A percentile compares a stretch with the other conserved stretches of the same genome.
These are phyloP conservation scores for Aspergillus ustus DNA, from an alignment of 2,329 filamentous ascomycete species.

Conservation along the genomic window DNA sequence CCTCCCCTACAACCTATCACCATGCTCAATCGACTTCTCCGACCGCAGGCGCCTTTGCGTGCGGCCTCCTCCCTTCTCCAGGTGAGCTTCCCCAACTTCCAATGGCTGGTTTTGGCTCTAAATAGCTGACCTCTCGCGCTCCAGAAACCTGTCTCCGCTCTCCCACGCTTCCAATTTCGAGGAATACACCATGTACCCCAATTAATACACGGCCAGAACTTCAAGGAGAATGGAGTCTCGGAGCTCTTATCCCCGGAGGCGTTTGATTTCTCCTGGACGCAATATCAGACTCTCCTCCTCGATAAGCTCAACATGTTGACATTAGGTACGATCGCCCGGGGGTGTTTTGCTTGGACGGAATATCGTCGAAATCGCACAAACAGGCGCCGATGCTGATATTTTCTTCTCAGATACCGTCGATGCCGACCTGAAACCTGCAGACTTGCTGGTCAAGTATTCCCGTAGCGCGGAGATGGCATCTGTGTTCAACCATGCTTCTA, in stretches of 20 bases:
- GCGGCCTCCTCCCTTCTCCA: conserved; percentile 40
- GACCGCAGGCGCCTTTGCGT: conserved; percentile 52
- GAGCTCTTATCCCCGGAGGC: conserved; percentile 71
- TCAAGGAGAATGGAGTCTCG: conserved; percentile 63
- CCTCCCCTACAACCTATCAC: conserved; percentile 33
- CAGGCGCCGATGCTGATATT: neutral
- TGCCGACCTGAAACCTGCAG: conserved; percentile 65
- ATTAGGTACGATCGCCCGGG: conserved; percentile 61
- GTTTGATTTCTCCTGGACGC: conserved; percentile 77
- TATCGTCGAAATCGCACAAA: neutral
- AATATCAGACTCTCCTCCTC: conserved; percentile 77
- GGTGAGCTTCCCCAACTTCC: conserved; percentile 33
- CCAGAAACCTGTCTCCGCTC: conserved; percentile 41
- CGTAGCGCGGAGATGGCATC: conserved; percentile 77
- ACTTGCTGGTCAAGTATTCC: conserved; percentile 74
- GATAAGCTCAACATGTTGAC: conserved; percentile 76
- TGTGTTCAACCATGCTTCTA: conserved; percentile 94
- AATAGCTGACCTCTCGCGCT: conserved; percentile 25
- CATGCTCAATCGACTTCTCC: conserved; percentile 48
- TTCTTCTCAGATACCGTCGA: conserved; percentile 62
- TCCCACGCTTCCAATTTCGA: conserved; percentile 43
- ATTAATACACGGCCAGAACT: conserved; percentile 52
- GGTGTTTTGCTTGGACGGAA: neutral
- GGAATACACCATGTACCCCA: conserved; percentile 53
- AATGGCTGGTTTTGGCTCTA: conserved; percentile 11